Percentiles rank a stretch among this genome's conserved stretches.
phyloP scores from a whole-genome alignment of 2,329 filamentous ascomycete genomes.

The Microdochium bolleyi region DNA sequence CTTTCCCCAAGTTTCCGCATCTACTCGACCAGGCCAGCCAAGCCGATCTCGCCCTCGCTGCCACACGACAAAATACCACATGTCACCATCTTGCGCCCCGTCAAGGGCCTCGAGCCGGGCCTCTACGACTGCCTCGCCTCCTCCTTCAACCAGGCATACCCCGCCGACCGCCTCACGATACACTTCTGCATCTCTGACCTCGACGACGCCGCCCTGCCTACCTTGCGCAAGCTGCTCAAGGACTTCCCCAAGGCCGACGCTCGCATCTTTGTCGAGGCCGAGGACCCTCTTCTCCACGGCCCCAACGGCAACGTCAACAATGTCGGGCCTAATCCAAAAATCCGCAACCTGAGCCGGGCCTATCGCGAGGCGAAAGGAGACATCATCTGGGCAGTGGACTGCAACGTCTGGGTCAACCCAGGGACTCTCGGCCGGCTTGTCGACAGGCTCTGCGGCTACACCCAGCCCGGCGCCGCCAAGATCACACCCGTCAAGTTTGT shows the following conservation, averaged over 20 bases:
- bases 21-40: conserved; percentile 40
- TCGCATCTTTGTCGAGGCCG: conserved; percentile 69
- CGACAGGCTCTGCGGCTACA: conserved; percentile 70
- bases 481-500: conserved; percentile 76
- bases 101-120: conserved; percentile 84
- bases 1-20: conserved; percentile 36
- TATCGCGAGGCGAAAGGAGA: conserved; percentile 85
- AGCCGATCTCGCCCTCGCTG: conserved; percentile 42
- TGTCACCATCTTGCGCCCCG: conserved; percentile 84
- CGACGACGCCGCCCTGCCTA: conserved; percentile 67
- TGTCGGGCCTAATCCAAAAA: conserved; percentile 95
- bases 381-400: conserved; percentile 90
- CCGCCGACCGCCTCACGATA: conserved; percentile 65
- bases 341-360: conserved; percentile 88
- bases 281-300: conserved; percentile 63
- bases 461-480: conserved; percentile 30
- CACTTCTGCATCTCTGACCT: conserved; percentile 73
- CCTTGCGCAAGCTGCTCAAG: conserved; percentile 61
- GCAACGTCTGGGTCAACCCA: conserved; percentile 85
- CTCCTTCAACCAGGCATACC: conserved; percentile 77
- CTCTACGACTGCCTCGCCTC: conserved; percentile 90
- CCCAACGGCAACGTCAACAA: conserved; percentile 39
- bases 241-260: conserved; percentile 70
- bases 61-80: conserved; percentile 56
- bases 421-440: conserved; percentile 84